Evolutionary conservation across 2,329 filamentous ascomycete species (phyloP), one percentile per base, ranked within the genome.

Genomic region (Ascochyta lentis): DNA sequence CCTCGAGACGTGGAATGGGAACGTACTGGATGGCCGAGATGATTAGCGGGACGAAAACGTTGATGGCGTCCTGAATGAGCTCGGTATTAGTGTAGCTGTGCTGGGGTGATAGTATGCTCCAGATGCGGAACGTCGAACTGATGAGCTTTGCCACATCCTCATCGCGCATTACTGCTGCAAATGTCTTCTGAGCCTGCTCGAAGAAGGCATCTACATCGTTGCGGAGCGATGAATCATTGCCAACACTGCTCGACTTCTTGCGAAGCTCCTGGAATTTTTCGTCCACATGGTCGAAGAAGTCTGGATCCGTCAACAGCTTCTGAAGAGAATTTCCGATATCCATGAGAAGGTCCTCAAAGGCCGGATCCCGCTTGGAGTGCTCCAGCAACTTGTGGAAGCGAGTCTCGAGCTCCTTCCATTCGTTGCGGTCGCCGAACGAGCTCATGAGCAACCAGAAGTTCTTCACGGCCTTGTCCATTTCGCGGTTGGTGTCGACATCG

Each of bases 1-100:
- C 81, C 74, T 97, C 94, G n/a, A 97, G 77, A 4, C 94, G 88
- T 0, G 93, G 93, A 48, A 98, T 95, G 0, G 94, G 94, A 4
- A 98, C 79, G 75, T 92, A 92, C 72, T 97, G 92, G 29, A 98
- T 82, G 2, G 86, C 85, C 62, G 91, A 83, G 54, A 97, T 84
- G 4, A 92, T 69, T 12, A 92, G 78, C 0, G 94, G 94, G 5
- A 95, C 81, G 70, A 97, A 93, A 12, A 94, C 86, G 56, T 94
- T 89, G 63, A 92, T 82, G 3, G 86, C 79, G 71, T 98, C 94
- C 2, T 86, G 82, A 4, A 95, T 77, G 1, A 98, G 81, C 26
- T 92, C 89, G 0, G 81, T 79, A 69, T 93, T 94, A 19, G 86
- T 81, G 48, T 86, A 83, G 3, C 83, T 76, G 55, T 89, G 83